A percentile compares a stretch with the other conserved stretches of the same genome.
Conservation (phyloP, 2,329 filamentous ascomycete genomes). For the Claviceps sp. region DNA sequence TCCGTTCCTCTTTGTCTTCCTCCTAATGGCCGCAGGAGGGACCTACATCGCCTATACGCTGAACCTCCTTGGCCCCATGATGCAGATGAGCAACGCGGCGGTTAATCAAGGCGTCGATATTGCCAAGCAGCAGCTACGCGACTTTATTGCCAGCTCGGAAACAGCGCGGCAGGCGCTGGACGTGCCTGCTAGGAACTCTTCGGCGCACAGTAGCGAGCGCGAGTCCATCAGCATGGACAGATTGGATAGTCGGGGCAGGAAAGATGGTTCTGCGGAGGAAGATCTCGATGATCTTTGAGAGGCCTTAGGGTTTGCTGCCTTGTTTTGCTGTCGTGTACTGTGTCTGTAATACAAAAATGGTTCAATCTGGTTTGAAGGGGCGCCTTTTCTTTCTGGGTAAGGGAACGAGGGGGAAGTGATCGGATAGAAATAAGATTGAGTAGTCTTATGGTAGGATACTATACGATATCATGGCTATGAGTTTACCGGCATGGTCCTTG, state of each 20-base stretch:
- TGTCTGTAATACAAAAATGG: neutral
- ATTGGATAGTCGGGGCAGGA: conserved; percentile 47
- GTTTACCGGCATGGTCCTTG: neutral
- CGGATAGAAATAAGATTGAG: neutral
- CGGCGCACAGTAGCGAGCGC: conserved; percentile 21
- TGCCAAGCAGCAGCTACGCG: conserved; percentile 77
- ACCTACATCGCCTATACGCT: conserved; percentile 87
- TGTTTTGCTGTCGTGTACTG: neutral
- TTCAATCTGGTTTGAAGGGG: neutral
- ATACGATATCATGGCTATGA: conserved; percentile 7
- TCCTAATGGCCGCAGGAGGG: conserved; percentile 61
- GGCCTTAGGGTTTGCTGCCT: neutral
- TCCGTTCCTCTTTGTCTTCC: conserved; percentile 80
- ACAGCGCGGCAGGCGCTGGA: conserved; percentile 71
- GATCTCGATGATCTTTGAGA: conserved; percentile 47
- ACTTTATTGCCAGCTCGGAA: conserved; percentile 81
- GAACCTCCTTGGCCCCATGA: conserved; percentile 90
- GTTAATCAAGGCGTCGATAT: conserved; percentile 77
- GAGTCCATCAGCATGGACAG: conserved; percentile 44
- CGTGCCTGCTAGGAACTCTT: conserved; percentile 38
- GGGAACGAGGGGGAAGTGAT: neutral
- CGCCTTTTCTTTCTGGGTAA: conserved; percentile 5
- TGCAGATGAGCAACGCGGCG: conserved; percentile 88
- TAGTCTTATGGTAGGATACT: conserved; percentile 8
- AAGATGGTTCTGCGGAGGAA: conserved; percentile 25